phyloP scores from a whole-genome alignment of 345 rosid species.

The Erodium maritimum region DNA sequence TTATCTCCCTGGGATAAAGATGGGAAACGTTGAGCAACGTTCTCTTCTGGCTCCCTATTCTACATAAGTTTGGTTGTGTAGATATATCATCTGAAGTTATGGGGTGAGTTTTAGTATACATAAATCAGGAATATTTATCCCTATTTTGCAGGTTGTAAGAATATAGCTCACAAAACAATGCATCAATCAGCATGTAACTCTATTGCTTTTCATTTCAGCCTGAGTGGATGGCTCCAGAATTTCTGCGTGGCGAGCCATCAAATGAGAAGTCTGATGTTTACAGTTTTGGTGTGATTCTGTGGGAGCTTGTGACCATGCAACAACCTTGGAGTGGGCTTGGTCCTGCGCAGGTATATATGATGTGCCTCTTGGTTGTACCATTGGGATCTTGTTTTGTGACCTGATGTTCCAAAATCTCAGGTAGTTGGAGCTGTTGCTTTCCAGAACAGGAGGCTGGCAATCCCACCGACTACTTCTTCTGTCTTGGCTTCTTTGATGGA shows the following conservation, averaged over 20 bases:
- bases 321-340: constrained; percentile 94
- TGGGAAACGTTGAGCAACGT: not conserved
- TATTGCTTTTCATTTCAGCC: constrained; percentile 58
- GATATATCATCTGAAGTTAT: no score
- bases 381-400: not conserved
- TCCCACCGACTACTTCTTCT: constrained; percentile 70
- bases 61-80: not conserved
- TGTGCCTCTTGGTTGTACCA: not conserved
- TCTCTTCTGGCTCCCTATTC: not conserved
- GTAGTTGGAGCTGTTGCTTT: constrained; percentile 99
- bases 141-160: constrained; percentile 18
- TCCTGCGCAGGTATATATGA: constrained; percentile 69
- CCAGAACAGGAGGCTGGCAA: constrained; percentile 74
- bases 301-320: constrained; percentile 86
- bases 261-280: constrained; percentile 92
- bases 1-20: not conserved
- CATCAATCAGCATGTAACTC: constrained; percentile 33
- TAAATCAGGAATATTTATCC: not conserved
- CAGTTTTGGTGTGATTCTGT: constrained; percentile 83
- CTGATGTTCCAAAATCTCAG: constrained; percentile 18
- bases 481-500: constrained; percentile 77
- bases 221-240: constrained; percentile 99
- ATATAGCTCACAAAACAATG: constrained; percentile 15
- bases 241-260: constrained; percentile 94
- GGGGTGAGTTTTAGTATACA: not conserved